These are phyloP conservation scores for Dendrobium nobile DNA, from an alignment of 106 monocot genomes.

Conservation along the genomic window DNA sequence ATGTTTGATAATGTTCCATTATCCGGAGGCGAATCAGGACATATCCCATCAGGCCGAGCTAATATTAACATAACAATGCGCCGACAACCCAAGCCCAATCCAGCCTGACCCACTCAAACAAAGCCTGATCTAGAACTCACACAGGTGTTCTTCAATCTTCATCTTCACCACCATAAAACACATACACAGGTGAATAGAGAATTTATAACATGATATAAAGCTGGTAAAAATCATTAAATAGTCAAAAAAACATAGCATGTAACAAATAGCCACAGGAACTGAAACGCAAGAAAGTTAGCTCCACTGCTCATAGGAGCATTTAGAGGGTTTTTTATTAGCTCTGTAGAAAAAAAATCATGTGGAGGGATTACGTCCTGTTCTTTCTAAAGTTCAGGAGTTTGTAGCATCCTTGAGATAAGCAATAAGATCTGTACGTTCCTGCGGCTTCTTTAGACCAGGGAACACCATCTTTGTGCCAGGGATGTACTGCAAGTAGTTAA, in stretches of 20 bases:
- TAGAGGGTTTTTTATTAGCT: background rate
- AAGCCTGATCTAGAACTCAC: too few species aligned
- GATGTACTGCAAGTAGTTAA: slow-evolving; percentile 18
- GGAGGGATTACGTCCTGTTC: background rate
- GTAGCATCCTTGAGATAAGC: slow-evolving; percentile 24
- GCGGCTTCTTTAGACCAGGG: slow-evolving; percentile 28
- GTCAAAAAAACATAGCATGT: background rate
- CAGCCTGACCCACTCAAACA: too few species aligned
- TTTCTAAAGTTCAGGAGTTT: background rate
- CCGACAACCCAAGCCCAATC: too few species aligned
- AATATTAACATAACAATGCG: too few species aligned
- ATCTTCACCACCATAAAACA: too few species aligned
- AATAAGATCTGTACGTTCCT: slow-evolving; percentile 24
- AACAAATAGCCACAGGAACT: background rate
- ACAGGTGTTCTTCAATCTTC: too few species aligned
- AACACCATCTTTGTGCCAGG: slow-evolving; percentile 32
- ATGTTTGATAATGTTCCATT: too few species aligned
- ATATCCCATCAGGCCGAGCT: too few species aligned
- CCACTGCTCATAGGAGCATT: background rate
- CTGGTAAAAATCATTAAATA: background rate
- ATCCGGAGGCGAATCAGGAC: too few species aligned
- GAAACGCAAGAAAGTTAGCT: background rate
- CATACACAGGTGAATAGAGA: too few species aligned
- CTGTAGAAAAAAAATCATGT: background rate
- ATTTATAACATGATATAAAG: too few species aligned